These are phyloP conservation scores for Aphanomyces euteiches DNA, from an alignment of 352 stramenopile species.

Conservation along the genomic window DNA sequence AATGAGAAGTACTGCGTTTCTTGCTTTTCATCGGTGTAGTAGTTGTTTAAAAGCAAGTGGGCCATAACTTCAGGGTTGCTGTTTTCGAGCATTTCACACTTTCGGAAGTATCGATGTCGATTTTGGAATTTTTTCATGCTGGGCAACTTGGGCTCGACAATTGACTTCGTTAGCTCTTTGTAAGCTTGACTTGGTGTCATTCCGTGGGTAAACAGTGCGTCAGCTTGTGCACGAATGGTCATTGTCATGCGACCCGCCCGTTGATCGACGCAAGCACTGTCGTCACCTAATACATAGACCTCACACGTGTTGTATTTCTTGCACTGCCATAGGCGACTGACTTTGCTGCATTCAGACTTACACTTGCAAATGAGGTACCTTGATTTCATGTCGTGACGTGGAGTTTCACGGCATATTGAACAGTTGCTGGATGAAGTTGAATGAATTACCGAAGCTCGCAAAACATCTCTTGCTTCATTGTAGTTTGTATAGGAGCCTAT, in stretches of 20 bases:
- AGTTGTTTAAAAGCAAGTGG: neutral
- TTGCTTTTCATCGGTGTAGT: neutral
- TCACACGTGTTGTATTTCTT: neutral
- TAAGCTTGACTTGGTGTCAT: neutral
- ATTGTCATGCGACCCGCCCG: neutral
- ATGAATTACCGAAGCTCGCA: too few relatives aligned
- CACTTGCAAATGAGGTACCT: neutral
- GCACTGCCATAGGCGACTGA: neutral
- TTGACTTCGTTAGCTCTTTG: neutral
- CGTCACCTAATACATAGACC: neutral
- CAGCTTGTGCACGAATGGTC: neutral
- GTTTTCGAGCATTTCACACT: neutral
- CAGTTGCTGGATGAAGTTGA: too few relatives aligned
- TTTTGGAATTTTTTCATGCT: conserved; percentile 6
- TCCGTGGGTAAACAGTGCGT: neutral
- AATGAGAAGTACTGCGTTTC: neutral
- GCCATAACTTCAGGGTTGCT: conserved; percentile 2
- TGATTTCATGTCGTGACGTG: neutral
- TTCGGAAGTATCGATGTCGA: neutral
- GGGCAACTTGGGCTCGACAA: neutral
- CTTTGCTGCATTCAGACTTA: neutral
- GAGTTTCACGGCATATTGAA: too few relatives aligned
- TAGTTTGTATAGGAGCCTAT: too few relatives aligned
- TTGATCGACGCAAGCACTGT: neutral
- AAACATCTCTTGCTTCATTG: too few relatives aligned